These are phyloP conservation scores for Rubroshorea leprosula DNA, from an alignment of 345 rosid genomes.

Conservation along the genomic window DNA sequence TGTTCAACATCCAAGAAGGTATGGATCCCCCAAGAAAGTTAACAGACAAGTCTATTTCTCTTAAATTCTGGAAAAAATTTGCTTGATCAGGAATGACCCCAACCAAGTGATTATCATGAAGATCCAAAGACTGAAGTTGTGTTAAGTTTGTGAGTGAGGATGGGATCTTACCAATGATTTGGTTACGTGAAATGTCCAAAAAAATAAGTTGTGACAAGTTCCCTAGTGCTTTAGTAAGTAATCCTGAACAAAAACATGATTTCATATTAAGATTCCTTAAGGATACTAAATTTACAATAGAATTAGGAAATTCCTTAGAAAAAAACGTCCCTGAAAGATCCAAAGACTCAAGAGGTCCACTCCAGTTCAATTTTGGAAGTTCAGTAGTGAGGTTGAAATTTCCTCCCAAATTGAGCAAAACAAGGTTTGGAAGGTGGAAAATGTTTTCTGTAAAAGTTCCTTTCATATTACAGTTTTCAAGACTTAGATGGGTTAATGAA, in stretches of 20 bases:
- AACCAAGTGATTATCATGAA: conserved; percentile 2
- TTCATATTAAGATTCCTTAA: neutral
- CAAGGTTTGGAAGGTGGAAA: neutral
- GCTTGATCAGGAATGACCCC: conserved; percentile 18
- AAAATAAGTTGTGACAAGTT: neutral
- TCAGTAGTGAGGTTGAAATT: neutral
- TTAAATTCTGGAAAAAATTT: neutral
- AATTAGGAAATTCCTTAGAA: neutral
- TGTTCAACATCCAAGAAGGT: conserved; percentile 14
- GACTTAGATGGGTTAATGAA: conserved; percentile 6
- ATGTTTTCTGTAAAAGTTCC: conserved; percentile 14
- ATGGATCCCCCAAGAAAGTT: conserved; percentile 18
- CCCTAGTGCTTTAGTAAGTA: conserved; percentile 3
- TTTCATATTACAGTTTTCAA: neutral
- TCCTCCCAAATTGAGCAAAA: neutral
- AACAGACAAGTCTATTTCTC: neutral
- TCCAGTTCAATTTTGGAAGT: conserved; percentile 3
- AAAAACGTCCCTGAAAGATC: neutral
- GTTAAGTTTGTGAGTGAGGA: too few relatives aligned
- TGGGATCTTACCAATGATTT: too few relatives aligned
- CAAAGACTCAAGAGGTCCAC: neutral
- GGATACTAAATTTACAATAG: neutral
- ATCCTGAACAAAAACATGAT: neutral
- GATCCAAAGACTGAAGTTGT: too few relatives aligned
- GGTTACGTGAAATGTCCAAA: neutral